A percentile compares a stretch with the other conserved stretches of the same genome.
Evolutionary conservation across 2,329 filamentous ascomycete genomes (phyloP).

Genomic region (Paraphoma sp.): DNA sequence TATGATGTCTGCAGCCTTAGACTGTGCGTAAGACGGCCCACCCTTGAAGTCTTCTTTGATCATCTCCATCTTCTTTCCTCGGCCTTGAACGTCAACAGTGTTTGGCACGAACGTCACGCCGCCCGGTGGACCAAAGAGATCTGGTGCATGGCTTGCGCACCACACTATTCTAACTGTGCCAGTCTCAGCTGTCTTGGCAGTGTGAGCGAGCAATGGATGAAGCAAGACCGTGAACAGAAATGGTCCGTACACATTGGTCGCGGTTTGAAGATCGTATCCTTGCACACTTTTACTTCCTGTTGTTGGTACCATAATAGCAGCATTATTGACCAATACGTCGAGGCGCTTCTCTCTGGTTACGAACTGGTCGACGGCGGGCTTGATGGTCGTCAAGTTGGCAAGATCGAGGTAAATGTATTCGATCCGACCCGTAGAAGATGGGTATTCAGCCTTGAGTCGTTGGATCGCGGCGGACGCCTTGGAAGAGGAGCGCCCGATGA

Average conservation of each 20-base stretch:
- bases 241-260: constrained; percentile 47
- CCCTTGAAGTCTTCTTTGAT: not conserved
- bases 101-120: constrained; percentile 9
- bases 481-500: constrained; percentile 54
- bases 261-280: constrained; percentile 37
- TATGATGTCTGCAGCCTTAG: constrained; percentile 21
- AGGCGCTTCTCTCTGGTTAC: constrained; percentile 44
- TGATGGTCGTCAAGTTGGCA: constrained; percentile 45
- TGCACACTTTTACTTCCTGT: constrained; percentile 15
- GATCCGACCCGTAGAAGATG: not conserved
- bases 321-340: constrained; percentile 48
- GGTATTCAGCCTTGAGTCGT: constrained; percentile 3
- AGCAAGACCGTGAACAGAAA: constrained; percentile 47
- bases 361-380: constrained; percentile 44
- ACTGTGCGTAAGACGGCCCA: constrained; percentile 11
- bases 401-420: constrained; percentile 41
- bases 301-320: constrained; percentile 34
- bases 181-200: constrained; percentile 23
- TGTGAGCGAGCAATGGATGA: constrained; percentile 34
- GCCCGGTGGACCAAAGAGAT: constrained; percentile 6
- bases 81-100: not conserved
- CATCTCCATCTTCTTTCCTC: not conserved
- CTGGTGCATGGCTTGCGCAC: constrained; percentile 22
- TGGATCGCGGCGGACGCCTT: constrained; percentile 47
- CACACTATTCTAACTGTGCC: constrained; percentile 43